Conservation (phyloP, 2,329 filamentous ascomycete genomes). For the Dactylellina haptotyla region DNA sequence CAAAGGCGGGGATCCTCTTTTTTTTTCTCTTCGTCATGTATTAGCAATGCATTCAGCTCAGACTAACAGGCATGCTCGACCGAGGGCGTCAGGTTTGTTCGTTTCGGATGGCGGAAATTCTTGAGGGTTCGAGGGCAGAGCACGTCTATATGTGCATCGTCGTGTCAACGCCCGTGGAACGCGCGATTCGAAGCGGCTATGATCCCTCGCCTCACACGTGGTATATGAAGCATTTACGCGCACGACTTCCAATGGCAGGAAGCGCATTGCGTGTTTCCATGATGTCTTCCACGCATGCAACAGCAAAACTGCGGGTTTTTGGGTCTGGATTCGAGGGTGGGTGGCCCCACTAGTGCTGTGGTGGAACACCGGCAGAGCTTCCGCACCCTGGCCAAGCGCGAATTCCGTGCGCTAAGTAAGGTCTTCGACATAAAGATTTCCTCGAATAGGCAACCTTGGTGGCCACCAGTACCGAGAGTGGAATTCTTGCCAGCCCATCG, state of each 20-base stretch:
- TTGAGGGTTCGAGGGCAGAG: too few relatives aligned
- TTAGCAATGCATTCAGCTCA: not conserved
- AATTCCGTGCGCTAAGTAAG: conserved; percentile 27
- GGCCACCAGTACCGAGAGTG: conserved; percentile 15
- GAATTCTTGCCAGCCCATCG: conserved; percentile 29
- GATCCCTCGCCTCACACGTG: conserved; percentile 6
- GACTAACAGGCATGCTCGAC: too few relatives aligned
- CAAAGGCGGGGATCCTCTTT: not conserved
- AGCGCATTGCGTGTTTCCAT: not conserved
- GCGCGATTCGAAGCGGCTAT: conserved; percentile 8
- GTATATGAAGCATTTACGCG: not conserved
- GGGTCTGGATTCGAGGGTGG: conserved; percentile 16
- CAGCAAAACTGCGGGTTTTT: not conserved
- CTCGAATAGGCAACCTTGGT: conserved; percentile 7
- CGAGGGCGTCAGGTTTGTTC: too few relatives aligned
- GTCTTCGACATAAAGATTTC: conserved; percentile 10
- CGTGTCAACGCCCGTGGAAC: not conserved
- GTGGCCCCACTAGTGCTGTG: conserved; percentile 37
- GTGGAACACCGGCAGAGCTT: conserved; percentile 47
- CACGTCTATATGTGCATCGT: not conserved
- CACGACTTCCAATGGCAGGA: not conserved
- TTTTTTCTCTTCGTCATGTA: not conserved
- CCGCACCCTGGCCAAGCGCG: conserved; percentile 37
- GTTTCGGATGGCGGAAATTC: too few relatives aligned
- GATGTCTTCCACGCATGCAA: not conserved